Base-by-base conservation (phyloP, 106 monocot species). In the Acanthochlamys bracteata region DNA sequence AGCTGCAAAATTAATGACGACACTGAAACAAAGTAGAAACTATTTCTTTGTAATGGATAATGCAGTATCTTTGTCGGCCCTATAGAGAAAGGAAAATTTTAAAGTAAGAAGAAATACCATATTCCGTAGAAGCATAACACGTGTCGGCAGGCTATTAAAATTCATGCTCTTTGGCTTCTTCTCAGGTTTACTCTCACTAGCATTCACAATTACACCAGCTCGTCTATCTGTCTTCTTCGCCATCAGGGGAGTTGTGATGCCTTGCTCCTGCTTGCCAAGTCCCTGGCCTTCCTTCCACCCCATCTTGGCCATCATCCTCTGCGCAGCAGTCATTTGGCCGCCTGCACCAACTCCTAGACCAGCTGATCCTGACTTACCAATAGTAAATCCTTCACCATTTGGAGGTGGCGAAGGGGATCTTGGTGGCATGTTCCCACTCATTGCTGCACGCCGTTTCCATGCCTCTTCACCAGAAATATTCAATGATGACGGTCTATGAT, bases 251-350 rank as follows among this genome's bases (percentile, higher is more conserved):
- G 96, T 88, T 0, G 96, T 96, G 57, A 96, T 96, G 9, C 96
- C 96, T 67, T 96, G 96, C 68, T 96, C 96, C 67, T 76, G 91
- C 69, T 85, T 96, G 0, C 96, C 96, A 66, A 96, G 91, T 13
- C 96, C 96, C 76, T 96, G 96, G 0, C 96, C 96, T 77, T 96
- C 80, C 49, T 96, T 96, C 96, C 96, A 96, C 21, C 96, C 96
- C 96, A 96, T 96, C 80, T 88, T 96, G 15, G 91, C 91, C 96
- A 96, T 96, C 96, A 96, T 96, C 75, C 90, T 78, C 76, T 96
- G 95, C 0, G 95, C 95, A 27, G 95, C 95, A 39, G 95, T 96
- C 90, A 96, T 96, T 73, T 96, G 90, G 27, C 93, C 93, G 15
- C 93, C 93, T n/a, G 86, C 89, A 55, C 93, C 93, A 40, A 93